Evolutionary conservation across 768 basidiomycete genomes (phyloP).

Genomic region (Floccularia luteovirens): DNA sequence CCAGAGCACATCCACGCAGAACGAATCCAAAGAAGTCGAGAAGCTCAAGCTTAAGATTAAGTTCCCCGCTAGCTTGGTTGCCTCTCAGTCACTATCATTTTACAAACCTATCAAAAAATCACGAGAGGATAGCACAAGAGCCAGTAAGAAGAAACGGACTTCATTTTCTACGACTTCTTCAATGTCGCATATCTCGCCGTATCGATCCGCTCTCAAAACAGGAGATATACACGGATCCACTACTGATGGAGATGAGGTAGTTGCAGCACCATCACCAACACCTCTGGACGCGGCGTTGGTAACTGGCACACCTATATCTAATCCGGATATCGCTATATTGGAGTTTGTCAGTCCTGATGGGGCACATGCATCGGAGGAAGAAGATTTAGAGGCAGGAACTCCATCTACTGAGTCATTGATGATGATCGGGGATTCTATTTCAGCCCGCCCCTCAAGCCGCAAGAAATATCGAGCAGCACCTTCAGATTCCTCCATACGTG

Average conservation of each 20-base stretch:
- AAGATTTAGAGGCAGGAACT: not conserved
- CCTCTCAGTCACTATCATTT: too few species aligned
- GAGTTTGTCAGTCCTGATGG: slow-evolving; percentile 8
- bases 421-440: too few species aligned
- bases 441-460: slow-evolving; percentile 2
- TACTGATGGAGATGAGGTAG: too few species aligned
- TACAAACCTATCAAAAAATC: too few species aligned
- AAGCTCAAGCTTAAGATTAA: slow-evolving; percentile 30
- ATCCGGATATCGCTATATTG: slow-evolving; percentile 18
- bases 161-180: too few species aligned
- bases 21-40: too few species aligned
- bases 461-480: not conserved
- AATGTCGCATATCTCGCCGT: too few species aligned
- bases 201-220: too few species aligned
- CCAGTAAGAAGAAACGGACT: too few species aligned
- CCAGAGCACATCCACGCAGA: slow-evolving; percentile 14
- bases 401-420: not conserved
- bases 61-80: slow-evolving; percentile 10
- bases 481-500: slow-evolving; percentile 7
- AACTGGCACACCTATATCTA: slow-evolving; percentile 17
- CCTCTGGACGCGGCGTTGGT: too few species aligned
- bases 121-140: slow-evolving; percentile 16
- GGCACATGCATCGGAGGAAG: not conserved
- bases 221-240: too few species aligned
- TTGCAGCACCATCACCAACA: too few species aligned